Evolutionary conservation across 768 basidiomycete species (phyloP), one percentile per base, ranked within the genome.

Genomic region (Pleurotus platypus): DNA sequence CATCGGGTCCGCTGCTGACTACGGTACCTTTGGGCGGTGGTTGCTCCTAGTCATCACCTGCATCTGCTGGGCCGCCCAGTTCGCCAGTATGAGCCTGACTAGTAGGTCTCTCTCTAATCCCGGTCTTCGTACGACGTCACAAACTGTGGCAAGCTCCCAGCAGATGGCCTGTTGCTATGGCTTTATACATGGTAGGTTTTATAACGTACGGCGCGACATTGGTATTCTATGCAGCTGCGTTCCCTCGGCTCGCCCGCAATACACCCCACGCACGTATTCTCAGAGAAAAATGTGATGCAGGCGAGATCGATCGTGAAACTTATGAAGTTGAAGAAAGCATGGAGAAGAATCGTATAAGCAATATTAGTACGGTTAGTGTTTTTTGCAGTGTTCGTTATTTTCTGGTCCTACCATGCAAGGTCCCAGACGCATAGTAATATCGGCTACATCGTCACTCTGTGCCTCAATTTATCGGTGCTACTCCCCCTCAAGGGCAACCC

Each of bases 331-430:
- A 89, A 63, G 89, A 92, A 63, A 88, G 86, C 30, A 63, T 92
- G 45, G 89, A 92, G 72, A 91, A 91, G 78, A 94, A 91, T 59
- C 73, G 85, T 60, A 88, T 94, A 57, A 90, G 90, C 64, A 92
- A 91, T 63, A 89, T 92, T 60, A 89, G 86, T 64, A 92, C 87
- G 43, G 90, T 90, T 47, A 48, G 78, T 61, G 13, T n/a, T 16
- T 27, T 56, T 46, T 16, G 45, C 22, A 40, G 8, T 8, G 26
- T 37, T 47, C 20, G 13, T 38, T 22, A 38, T 22, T 39, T 26
- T 18, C 51, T 56, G 49, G 5, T 53, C 39, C 13, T 0, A 9
- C 20, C 11, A 58, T 16, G n/a, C 49, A 53, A 18, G 24, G 13
- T 45, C 18, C 3, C 49, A 90, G 90, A 82, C 78, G 53, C 89